Percentiles rank a stretch among this genome's conserved stretches.
Conservation (phyloP, 257 asterid species). For the Oldenlandia corymbosa region DNA sequence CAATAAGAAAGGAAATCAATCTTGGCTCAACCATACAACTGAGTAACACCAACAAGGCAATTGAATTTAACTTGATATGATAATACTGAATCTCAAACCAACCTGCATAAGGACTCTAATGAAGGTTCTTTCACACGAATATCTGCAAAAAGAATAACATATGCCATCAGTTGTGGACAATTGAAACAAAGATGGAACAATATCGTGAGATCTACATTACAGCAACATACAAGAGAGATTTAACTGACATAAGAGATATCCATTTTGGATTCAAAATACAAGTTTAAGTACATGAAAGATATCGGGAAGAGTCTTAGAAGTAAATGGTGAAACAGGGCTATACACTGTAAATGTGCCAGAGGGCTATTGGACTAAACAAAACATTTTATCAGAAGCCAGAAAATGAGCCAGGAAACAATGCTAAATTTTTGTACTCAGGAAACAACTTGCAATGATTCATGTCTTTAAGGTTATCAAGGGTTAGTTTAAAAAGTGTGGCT, state of each 20-base stretch:
- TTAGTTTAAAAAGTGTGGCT: not conserved
- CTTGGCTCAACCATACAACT: not conserved
- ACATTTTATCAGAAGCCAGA: not conserved
- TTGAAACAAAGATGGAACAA: constrained; percentile 1
- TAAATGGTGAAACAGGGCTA: not conserved
- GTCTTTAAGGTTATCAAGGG: not conserved
- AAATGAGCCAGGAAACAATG: not conserved
- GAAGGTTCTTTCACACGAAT: constrained; percentile 84
- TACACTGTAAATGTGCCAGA: not conserved
- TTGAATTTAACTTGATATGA: not conserved
- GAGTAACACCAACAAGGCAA: not conserved
- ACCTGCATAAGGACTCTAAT: constrained; percentile 88
- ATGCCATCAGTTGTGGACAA: not conserved
- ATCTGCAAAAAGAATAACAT: constrained; percentile 40
- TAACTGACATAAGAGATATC: not conserved
- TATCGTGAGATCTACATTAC: not conserved
- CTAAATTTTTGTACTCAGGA: not conserved
- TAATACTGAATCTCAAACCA: constrained; percentile 14
- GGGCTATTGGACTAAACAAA: not conserved
- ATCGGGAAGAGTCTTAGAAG: not conserved
- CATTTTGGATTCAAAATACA: not conserved
- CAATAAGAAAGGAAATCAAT: not conserved
- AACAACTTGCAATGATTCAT: not conserved
- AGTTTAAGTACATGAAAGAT: not conserved
- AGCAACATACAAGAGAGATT: not conserved